Evolutionary conservation across 345 rosid genomes (phyloP), one percentile per base, ranked within the genome.

Genomic region (Bretschneidera sinensis): DNA sequence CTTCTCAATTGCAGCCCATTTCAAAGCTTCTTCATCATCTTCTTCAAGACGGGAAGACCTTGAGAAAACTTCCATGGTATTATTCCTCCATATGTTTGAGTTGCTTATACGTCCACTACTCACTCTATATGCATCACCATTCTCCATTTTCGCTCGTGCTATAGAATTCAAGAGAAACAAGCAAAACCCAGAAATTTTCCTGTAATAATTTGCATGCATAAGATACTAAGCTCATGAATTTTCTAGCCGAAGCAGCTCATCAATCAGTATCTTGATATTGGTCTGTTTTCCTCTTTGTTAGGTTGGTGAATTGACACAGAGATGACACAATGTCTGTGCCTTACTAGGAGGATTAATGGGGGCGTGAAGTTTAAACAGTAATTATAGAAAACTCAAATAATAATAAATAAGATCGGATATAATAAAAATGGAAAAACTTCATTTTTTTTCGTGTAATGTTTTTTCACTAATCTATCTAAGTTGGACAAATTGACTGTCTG

Each of bases 1-100:
- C 72, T 78, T 92, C 76, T 92, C 91, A 3, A 92, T 13, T 47
- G 98, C 98, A 47, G 98, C 98, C 98, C 96, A 92, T 71, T 48
- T 86, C 58, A 88, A 76, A 49, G 88, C 52, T n/a, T 48, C 68
- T 45, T 79, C 84, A 17, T 85, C 73, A 0, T 83, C 85, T 59
- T 75, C 91, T 16, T 65, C 76, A 3, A 20, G 6, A 21, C 62
- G 62, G 23, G 78, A 78, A 14, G 92, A 77, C 74, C 55, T 74
- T 6, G 84, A 62, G 57, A 85, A 85, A 20, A 63, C 76, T 33
- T 85, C 83, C 55, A 57, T n/a, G 10, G 72, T 51, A 2, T 64
- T 72, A 65, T 54, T 69, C 59, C 81, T 71, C 84, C 81, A 78
- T 23, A 78, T 73, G 65, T 52, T 71, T 1, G 85, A 73, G 55